Conservation (phyloP, 2,329 filamentous ascomycete genomes). For the Diplodia scrobiculata region DNA sequence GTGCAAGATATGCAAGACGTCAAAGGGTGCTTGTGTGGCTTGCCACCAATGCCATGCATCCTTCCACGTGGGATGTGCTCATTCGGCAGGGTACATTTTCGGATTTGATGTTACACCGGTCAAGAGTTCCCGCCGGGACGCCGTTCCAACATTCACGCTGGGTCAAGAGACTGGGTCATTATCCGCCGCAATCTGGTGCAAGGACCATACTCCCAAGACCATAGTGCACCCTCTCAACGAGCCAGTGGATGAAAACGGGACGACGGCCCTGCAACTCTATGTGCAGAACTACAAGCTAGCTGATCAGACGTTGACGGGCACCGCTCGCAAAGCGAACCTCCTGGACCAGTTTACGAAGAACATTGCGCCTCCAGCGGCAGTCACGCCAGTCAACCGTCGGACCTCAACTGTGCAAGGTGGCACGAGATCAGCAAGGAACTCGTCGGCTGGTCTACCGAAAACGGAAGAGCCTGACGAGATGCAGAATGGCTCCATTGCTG, state of each 20-base stretch:
- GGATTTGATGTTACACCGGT: conserved; percentile 90
- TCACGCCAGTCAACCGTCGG: conserved; percentile 42
- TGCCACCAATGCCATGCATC: conserved; percentile 72
- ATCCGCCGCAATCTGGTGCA: conserved; percentile 87
- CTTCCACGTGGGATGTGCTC: conserved; percentile 89
- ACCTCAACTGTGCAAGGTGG: conserved; percentile 46
- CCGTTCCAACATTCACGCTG: conserved; percentile 75
- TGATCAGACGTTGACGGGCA: conserved; percentile 85
- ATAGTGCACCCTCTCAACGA: conserved; percentile 79
- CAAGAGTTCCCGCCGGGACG: conserved; percentile 83
- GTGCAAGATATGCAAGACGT: conserved; percentile 81
- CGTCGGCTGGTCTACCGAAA: conserved; percentile 40
- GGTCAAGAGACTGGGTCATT: conserved; percentile 76
- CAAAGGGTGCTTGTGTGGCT: conserved; percentile 74
- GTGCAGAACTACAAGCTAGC: conserved; percentile 92
- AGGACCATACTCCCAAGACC: conserved; percentile 74
- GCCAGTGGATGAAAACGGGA: conserved; percentile 66
- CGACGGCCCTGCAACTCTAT: conserved; percentile 82
- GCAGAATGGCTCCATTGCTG: conserved; percentile 32
- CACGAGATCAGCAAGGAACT: conserved; percentile 40
- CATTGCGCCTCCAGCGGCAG: conserved; percentile 45
- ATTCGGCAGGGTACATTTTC: conserved; percentile 76
- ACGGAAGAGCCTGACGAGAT: conserved; percentile 43
- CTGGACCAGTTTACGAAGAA: conserved; percentile 64
- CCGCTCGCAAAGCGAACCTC: conserved; percentile 86